Base-by-base conservation (phyloP, 2,329 filamentous ascomycete species). In the Beauveria asiatica region DNA sequence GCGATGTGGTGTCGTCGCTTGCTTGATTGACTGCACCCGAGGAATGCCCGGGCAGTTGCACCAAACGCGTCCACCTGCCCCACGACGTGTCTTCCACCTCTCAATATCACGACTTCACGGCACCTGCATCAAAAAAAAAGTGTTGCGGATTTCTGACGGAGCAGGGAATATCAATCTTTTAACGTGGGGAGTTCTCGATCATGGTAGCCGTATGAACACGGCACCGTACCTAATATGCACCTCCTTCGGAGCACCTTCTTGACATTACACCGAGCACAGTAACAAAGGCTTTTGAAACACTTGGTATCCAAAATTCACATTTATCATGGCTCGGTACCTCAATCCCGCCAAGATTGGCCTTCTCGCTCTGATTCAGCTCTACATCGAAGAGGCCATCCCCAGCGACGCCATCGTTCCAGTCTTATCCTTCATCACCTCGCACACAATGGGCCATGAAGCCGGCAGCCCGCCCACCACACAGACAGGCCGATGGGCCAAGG, bases 291-390 rank as follows among this genome's bases (percentile, higher is more conserved):
- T 8, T 16, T 11, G 7, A 25, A 6, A 27, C 17, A 5, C 8
- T 23, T 25, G 21, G 9, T 37, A 17, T 9, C 10, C n/a, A 17
- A 42, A 21, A 8, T 19, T 13, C 19, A 45, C 17, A 19, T n/a
- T 41, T 11, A n/a, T 16, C 57, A 95, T 93, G 87, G 83, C 87
- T 67, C 88, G 89, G 61, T 96, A 88, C 72, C 81, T 97, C 50
- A 96, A 90, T n/a, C 90, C 93, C 13, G 87, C 90, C 66, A 96
- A 94, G 71, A 83, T 97, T 65, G 87, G 88, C 68, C 80, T 97
- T 25, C 81, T 97, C 59, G 84, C 85, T 59, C 82, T 99, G 57
- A 82, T 94, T 57, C 84, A 91, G 67, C 80, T 97, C 58, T 97
- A 99, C 73, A 84, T 84, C 42, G 85, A 89, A 64, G 85, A 85